Base-by-base conservation (phyloP, 331 rosid species). In the Acacia pycnantha region DNA sequence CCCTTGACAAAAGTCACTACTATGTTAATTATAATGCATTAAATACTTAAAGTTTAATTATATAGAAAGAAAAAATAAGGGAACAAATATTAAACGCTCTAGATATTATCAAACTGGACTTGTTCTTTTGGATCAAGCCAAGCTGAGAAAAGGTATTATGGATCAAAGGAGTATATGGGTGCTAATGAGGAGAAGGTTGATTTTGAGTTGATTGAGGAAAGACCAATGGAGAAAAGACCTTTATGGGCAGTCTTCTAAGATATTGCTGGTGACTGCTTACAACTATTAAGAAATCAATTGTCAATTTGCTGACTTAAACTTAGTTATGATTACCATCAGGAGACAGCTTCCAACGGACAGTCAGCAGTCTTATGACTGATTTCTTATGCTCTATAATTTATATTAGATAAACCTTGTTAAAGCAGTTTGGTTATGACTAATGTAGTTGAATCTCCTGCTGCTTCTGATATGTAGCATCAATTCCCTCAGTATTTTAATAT, bases 381-480 rank as follows among this genome's bases (percentile, higher is more conserved):
- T 59, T 59, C 7, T 13, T 22, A 2, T 76, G 22, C 68, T 22
- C 50, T 56, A 56, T 56, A 56, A 56, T 9, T 64, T 51, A 21
- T 43, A 41, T 64, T 26, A 6, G 29, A 26, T 27, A 12, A 27
- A 62, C 40, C 40, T 62, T 62, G 69, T 5, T 62, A 27, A 62
- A 27, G 6, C 69, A 31, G 70, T 27, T 64, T 0, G 11, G 70
- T 64, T 31, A 15, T 29, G 22, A 29, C 41, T 24, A 24, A 64
- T 16, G 21, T 64, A 24, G 41, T 16, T 79, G 75, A 77, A 15
- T 33, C 35, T 54, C 72, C 22, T 61, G 35, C 53, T 59, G 58
- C 67, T 37, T 31, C 41, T 64, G 70, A 15, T 29, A 54, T 84
- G 73, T 87, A 19, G 50, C 70, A 44, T 81, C 70, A 77, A 29